Evolutionary conservation across 352 stramenopile genomes (phyloP), one percentile per base, ranked within the genome.

Genomic region (Saprolegnia parasitica): DNA sequence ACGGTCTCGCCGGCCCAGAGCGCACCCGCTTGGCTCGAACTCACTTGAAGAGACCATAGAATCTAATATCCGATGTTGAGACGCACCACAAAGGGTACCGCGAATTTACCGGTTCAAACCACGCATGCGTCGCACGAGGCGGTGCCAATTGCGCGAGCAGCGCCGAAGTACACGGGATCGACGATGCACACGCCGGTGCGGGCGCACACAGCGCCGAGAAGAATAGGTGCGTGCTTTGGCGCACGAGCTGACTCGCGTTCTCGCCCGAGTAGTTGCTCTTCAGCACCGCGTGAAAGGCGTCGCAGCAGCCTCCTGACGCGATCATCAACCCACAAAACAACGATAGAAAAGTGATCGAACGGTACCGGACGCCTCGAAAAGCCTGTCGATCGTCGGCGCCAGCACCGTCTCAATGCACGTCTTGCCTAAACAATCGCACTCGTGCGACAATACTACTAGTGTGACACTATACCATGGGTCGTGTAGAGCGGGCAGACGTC

Each of bases 221-320:
- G 16, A 60, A 16, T 8, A 60, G 9, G 2, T 11, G 3, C 3
- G 52, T 21, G 13, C 13, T 4, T 16, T 35, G 4, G 24, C 29
- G 29, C 29, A 60, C 24, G 13, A 60, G n/a, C 35, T 21, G 52
- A 2, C 3, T 35, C 16, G 52, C 35, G 9, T 21, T 20, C 3
- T 60, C 35, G n/a, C 1, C 13, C 35, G 52, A 60, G 35, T 47
- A 66, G 35, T 66, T 52, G n/a, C 5, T 10, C 15, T 20, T 1
- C 13, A 66, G 8, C 15, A 47, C 10, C n/a, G 26, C 21, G 1
- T 47, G 1, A n/a, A 66, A 66, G 3, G 40, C 4, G 26, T 29
- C 58, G n/a, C 58, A 66, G 37, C 58, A 66, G 26, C 46, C 58
- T 16, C 58, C 58, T 66, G 29, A 35, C 5, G 29, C 29, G 29